Base-by-base conservation (phyloP, 345 rosid genomes). In the Psidium friedrichsthalianum region DNA sequence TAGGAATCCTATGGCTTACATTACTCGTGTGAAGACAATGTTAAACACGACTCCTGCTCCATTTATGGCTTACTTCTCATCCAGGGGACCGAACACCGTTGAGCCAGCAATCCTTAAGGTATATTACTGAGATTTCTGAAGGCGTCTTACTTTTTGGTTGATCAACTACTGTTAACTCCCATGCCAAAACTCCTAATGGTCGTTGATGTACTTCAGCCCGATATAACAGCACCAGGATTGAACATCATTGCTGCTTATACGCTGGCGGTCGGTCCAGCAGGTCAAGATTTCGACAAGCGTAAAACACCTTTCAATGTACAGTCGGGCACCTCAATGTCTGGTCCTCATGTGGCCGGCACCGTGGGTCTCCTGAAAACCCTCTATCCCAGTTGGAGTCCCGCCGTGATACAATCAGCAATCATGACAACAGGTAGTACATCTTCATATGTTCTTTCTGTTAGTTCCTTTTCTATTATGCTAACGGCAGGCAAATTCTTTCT, bases 211-310 rank as follows among this genome's bases (percentile, higher is more conserved):
- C 53, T 87, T 52, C 87, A 91, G 94, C 94, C 94, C 61, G 94
- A 94, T 88, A 57, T 94, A n/a, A 91, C 89, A 78, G 94, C 95
- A 56, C 95, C 96, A 0, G 95, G 95, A 11, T 90, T 90, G 58
- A 78, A 78, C 78, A 57, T 93, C 52, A 84, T 94, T 61, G 94
- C 94, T 40, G 94, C 93, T 42, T 90, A 24, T 83, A 82, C 86
- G 3, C 85, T 74, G 87, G 89, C 85, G 54, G 78, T 13, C 4
- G 83, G 85, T 3, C 91, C 92, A 13, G 59, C 86, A 1, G 90
- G 24, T 0, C 82, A 40, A 69, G 51, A 6, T 1, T 54, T 11
- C 9, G 94, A 93, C 40, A 88, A 85, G 56, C 92, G 92, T 7
- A 52, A 74, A 20, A 32, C 82, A 8, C 84, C 91, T 10, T 94